Percentiles rank a stretch among this genome's conserved stretches.
These are phyloP conservation scores for Trametopsis cervina DNA, from an alignment of 768 basidiomycete genomes.

Conservation along the genomic window DNA sequence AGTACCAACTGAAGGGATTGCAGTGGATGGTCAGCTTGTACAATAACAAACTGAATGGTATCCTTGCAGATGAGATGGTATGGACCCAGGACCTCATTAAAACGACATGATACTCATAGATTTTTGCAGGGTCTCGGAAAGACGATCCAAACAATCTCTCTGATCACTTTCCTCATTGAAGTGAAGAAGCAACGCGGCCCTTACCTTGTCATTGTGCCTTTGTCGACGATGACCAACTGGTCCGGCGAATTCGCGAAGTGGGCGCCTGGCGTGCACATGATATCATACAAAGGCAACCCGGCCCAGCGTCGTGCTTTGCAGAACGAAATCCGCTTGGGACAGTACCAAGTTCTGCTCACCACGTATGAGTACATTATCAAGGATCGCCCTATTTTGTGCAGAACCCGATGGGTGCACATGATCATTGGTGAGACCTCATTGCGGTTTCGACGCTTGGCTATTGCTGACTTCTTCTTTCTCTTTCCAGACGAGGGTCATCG, in stretches of 20 bases:
- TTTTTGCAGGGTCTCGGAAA: conserved; percentile 79
- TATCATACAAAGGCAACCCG: conserved; percentile 93
- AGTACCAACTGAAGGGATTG: conserved; percentile 90
- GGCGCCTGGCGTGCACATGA: conserved; percentile 74
- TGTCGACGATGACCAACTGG: conserved; percentile 98
- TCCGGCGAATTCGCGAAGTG: conserved; percentile 95
- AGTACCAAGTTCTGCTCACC: conserved; percentile 90
- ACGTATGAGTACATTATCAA: conserved; percentile 99
- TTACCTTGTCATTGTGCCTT: conserved; percentile 91
- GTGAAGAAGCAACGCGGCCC: conserved; percentile 86
- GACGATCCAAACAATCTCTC: conserved; percentile 91
- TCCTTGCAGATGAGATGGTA: conserved; percentile 92
- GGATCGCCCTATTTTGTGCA: conserved; percentile 83
- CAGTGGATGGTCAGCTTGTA: conserved; percentile 99
- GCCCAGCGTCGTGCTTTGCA: conserved; percentile 73
- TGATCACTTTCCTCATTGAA: conserved; percentile 94
- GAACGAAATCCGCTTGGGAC: conserved; percentile 64
- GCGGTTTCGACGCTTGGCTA: neutral
- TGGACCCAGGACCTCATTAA: conserved; percentile 11
- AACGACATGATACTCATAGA: conserved; percentile 8
- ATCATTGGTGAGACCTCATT: conserved; percentile 83
- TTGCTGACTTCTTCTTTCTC: no score
- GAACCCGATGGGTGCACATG: conserved; percentile 96
- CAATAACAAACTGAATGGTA: conserved; percentile 93
- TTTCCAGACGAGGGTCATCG: conserved; percentile 91